Evolutionary conservation across 2,329 filamentous ascomycete genomes (phyloP).

Genomic region (Penicillium sp.): DNA sequence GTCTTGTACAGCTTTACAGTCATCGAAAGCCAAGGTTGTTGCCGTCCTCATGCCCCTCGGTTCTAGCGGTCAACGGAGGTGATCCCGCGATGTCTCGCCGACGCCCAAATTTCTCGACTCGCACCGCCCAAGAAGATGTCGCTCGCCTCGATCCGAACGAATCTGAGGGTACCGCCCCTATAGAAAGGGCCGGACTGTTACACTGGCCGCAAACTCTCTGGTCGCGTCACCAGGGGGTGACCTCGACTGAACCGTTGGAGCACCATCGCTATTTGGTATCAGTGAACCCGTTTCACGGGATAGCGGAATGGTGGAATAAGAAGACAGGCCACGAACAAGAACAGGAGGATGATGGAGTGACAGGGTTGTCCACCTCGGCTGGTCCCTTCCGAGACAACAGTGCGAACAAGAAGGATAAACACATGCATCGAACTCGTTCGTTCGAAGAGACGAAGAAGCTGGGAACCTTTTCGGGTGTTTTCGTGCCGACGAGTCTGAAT

Average conservation of each 20-base stretch:
- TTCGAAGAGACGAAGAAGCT: constrained; percentile 61
- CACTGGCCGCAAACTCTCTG: constrained; percentile 28
- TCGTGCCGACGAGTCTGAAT: constrained; percentile 85
- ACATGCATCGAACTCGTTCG: constrained; percentile 30
- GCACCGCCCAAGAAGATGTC: constrained; percentile 44
- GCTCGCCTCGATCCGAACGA: constrained; percentile 41
- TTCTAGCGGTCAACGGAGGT: constrained; percentile 18
- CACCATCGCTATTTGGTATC: constrained; percentile 26
- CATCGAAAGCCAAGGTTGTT: neutral
- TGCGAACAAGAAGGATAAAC: constrained; percentile 39
- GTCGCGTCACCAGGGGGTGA: constrained; percentile 32
- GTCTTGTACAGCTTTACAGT: neutral
- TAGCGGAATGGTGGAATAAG: constrained; percentile 34
- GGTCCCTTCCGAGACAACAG: constrained; percentile 33
- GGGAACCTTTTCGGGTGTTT: constrained; percentile 76
- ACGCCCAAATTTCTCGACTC: constrained; percentile 46
- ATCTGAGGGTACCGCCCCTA: constrained; percentile 24
- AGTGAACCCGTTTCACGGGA: constrained; percentile 27
- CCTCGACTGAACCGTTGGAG: constrained; percentile 22
- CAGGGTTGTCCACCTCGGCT: constrained; percentile 18
- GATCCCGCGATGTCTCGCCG: constrained; percentile 37
- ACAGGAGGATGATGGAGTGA: constrained; percentile 15
- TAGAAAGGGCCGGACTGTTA: constrained; percentile 30
- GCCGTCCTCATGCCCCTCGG: constrained; percentile 9
- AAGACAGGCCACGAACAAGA: constrained; percentile 13